Base-by-base conservation (phyloP, 495 filamentous ascomycete genomes). In the Glonium stellatum region DNA sequence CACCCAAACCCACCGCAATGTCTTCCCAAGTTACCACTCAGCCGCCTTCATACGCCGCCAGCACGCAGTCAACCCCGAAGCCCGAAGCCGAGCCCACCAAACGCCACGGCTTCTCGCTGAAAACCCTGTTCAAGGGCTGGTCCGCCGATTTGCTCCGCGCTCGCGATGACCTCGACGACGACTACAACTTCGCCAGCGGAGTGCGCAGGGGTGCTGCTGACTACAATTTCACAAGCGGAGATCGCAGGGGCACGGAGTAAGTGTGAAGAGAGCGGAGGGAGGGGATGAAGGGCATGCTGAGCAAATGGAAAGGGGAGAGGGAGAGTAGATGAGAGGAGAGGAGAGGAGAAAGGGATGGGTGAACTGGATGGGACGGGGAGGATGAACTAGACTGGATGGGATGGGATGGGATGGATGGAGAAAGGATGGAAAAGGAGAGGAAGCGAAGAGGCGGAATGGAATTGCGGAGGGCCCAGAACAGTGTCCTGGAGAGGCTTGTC, bases 71-170 rank as follows among this genome's bases (percentile, higher is more conserved):
- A 21, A 25, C 5, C 48, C 25, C 13, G 8, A 25, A 21, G n/a
- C 3, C 12, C 47, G 23, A 51, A 5, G 31, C 25, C 48, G 5
- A 25, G 10, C 27, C 2, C 27, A 51, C 48, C 4, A 25, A 51
- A 27, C 13, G 13, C 15, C 21, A 5, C 25, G 0, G 9, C 8
- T 9, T 23, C 48, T 23, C 59, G 13, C 23, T 59, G 1, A 60
- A 60, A 50, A 56, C 54, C 44, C 62, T 57, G 5, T 64, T 64
- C 52, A 36, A 60, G 36, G 57, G 57, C 35, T 64, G 62, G 62
- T 52, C 57, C 15, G 46, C 41, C 31, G 51, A 50, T 3, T 37
- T 59, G 8, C 46, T 64, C 1, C 18, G 22, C 35, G 57, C 62
- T 4, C 19, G 53, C n/a, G 57, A 60, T 6, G 57, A 31, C 11